Evolutionary conservation across 305 asterid genomes (phyloP), one percentile per base, ranked within the genome.

Genomic region (Solanum hybrid): DNA sequence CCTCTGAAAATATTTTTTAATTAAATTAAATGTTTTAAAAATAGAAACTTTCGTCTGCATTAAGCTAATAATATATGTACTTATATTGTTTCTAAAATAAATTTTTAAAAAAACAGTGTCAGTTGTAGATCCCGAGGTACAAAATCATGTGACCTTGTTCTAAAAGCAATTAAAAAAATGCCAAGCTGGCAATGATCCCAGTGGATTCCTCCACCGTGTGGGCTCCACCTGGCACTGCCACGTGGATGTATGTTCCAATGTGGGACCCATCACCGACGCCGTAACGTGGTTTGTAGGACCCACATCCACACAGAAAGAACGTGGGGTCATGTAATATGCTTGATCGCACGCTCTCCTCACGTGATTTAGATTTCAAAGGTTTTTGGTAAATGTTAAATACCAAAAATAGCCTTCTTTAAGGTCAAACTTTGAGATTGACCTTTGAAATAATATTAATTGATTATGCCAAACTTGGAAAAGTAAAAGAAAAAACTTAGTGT

Each of bases 131-230:
- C 93, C 94, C 91, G 14, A 91, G 51, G 90, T 79, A 78, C 88
- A 66, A 60, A 7, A 89, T 89, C 95, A 94, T 92, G 94, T 93
- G 95, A 93, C 90, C 4, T 11, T 91, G 94, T 92, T 93, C 87
- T 86, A 56, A 75, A 40, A 71, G 84, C 86, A 76, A 9, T 75
- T n/a, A 11, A 31, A 3, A 11, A 32, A 3, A 3, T 77, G 87
- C 86, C 88, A 64, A 88, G 91, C 91, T 93, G 95, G 94, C 93
- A 90, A n/a, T 88, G 90, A 90, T 36, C 88, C 89, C 11, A 66
- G 89, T 82, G 76, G 87, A 86, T 86, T 91, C 86, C 88, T 88
- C 42, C 10, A 78, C 91, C 91, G 93, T 85, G 94, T 92, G 94
- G 93, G 94, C 78, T 90, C 94, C 89, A 91, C 29, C 4, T 64